These are phyloP conservation scores for Paecilomyces sp. DNA, from an alignment of 2,329 filamentous ascomycete genomes.

Conservation along the genomic window DNA sequence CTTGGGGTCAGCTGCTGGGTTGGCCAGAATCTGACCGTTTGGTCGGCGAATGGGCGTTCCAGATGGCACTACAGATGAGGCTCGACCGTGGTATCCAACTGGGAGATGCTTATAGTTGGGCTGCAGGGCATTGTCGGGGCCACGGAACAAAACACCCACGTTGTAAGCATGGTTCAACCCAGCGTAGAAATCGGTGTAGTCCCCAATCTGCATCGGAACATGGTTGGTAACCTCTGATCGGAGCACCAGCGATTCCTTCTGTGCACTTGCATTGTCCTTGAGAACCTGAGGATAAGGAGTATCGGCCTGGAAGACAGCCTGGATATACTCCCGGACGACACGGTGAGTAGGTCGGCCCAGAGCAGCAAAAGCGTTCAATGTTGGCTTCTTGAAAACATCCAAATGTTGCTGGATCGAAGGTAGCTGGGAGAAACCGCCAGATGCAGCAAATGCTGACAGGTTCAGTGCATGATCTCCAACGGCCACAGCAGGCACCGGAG, in stretches of 20 bases:
- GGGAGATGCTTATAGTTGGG: conserved; percentile 77
- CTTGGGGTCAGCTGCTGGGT: conserved; percentile 56
- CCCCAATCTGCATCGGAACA: conserved; percentile 69
- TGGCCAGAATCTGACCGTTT: conserved; percentile 63
- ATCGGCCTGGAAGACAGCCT: conserved; percentile 55
- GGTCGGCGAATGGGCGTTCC: conserved; percentile 68
- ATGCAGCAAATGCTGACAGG: conserved; percentile 53
- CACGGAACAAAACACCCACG: conserved; percentile 65
- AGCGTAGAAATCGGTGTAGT: conserved; percentile 83
- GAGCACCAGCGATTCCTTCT: conserved; percentile 52
- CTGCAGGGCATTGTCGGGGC: conserved; percentile 64
- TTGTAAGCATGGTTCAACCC: conserved; percentile 72
- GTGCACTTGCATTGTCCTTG: conserved; percentile 53
- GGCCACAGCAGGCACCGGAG: conserved; percentile 60
- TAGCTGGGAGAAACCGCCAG: conserved; percentile 53
- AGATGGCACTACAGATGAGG: conserved; percentile 67
- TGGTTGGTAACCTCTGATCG: conserved; percentile 57
- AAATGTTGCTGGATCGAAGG: conserved; percentile 52
- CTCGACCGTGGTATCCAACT: conserved; percentile 73
- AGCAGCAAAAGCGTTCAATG: conserved; percentile 66
- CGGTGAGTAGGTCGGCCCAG: conserved; percentile 62
- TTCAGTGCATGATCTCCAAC: conserved; percentile 69
- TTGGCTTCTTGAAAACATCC: conserved; percentile 56
- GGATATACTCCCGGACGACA: conserved; percentile 62
- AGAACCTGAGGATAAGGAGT: conserved; percentile 56